Base-by-base conservation (phyloP, 2,329 filamentous ascomycete species). In the Aspergillus unguis region DNA sequence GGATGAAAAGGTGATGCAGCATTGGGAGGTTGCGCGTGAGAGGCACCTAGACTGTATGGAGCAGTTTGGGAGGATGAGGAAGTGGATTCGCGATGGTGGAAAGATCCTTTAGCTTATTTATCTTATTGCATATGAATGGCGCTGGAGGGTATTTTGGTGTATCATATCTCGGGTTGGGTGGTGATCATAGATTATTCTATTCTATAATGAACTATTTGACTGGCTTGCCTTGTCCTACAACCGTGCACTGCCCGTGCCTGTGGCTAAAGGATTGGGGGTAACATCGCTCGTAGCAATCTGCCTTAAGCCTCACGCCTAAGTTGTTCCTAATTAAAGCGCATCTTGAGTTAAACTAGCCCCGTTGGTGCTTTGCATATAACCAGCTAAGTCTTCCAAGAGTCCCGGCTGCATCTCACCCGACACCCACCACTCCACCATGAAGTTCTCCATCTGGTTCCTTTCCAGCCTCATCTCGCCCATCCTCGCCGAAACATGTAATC, bases 11-110 rank as follows among this genome's bases (percentile, higher is more conserved):
- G 74, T 77, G 42, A 65, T 73, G n/a, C 66, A 71, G 49, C 75
- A 77, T 59, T 79, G 75, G 76, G 72, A 77, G 38, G 69, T 77
- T 10, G 74, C 75, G 3, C 72, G 71, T 53, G 76, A 79, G 50
- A 57, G 70, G 52, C 77, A 79, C 57, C 63, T 69, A 32, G 66
- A 71, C 8, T 73, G 70, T 58, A 71, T 79, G 52, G 50, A 68
- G 38, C 68, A 72, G 25, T 64, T 78, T 35, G 73, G 71, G 3
- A 58, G 65, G 29, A 57, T 73, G 48, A 68, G 75, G 26, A 63
- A 73, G 37, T 71, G 68, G 67, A 66, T 75, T 37, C 58, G 62
- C 6, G 60, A 62, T 44, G 68, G 69, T 25, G 69, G 70, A 1
- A 70, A 50, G 48, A 49, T 56, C n/a, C 38, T 55, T n/a, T 58